These are phyloP conservation scores for Tylopilus plumbeoviolaceoides DNA, from an alignment of 768 basidiomycete genomes.

Conservation along the genomic window DNA sequence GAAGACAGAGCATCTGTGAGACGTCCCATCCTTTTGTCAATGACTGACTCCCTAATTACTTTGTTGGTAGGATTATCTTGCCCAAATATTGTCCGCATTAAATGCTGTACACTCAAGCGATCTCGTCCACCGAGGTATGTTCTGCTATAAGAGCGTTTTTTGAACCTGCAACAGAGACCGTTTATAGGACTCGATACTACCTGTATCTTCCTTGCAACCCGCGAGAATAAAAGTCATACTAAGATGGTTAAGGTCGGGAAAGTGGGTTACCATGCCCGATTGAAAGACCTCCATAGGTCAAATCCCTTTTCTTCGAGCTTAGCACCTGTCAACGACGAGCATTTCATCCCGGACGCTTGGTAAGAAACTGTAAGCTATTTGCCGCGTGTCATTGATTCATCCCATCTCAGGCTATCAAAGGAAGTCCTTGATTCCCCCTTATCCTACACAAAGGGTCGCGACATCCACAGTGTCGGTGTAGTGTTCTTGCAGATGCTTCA, in stretches of 20 bases:
- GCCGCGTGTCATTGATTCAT: neutral
- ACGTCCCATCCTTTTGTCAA: slow-evolving; percentile 1
- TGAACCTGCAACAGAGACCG: neutral
- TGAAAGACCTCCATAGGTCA: slow-evolving; percentile 80
- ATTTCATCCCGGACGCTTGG: slow-evolving; percentile 30
- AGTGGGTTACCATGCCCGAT: slow-evolving; percentile 63
- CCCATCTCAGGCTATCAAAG: slow-evolving; percentile 55
- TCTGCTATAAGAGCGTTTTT: neutral
- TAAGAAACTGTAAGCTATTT: neutral
- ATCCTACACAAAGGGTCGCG: slow-evolving; percentile 71
- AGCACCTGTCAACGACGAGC: slow-evolving; percentile 14
- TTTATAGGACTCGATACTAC: slow-evolving; percentile 51
- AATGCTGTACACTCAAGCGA: slow-evolving; percentile 61
- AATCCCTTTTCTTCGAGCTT: slow-evolving; percentile 59
- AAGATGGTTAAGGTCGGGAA: slow-evolving; percentile 74
- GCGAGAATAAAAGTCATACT: slow-evolving; percentile 46
- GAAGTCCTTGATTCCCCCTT: slow-evolving; percentile 78
- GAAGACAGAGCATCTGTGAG: slow-evolving; percentile 67
- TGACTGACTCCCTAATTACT: neutral
- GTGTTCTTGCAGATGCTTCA: slow-evolving; percentile 81
- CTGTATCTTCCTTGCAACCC: slow-evolving; percentile 56
- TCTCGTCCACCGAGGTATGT: slow-evolving; percentile 65
- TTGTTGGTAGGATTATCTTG: slow-evolving; percentile 72
- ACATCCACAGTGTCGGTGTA: slow-evolving; percentile 79
- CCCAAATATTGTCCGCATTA: slow-evolving; percentile 67